Percentiles rank a stretch among this genome's conserved stretches.
These are phyloP conservation scores for Phytopythium litorale DNA, from an alignment of 352 stramenopile genomes.

Conservation along the genomic window DNA sequence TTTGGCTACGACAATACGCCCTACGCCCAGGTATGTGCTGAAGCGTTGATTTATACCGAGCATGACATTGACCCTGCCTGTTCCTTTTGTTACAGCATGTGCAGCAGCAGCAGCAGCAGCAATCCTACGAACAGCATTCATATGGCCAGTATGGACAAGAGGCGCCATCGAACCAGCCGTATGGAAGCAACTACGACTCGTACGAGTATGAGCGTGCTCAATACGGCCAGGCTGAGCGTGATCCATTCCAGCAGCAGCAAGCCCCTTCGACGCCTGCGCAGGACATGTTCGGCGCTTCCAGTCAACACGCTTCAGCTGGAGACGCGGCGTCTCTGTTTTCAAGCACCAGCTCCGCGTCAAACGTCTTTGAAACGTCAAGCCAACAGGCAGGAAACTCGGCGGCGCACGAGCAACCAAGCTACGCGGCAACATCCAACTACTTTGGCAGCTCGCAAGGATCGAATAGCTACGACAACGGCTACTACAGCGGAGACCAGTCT, in stretches of 20 bases:
- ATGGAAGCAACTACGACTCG: constrained; percentile 1
- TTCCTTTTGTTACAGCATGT: neutral
- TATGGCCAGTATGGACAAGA: neutral
- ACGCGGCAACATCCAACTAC: constrained; percentile 5
- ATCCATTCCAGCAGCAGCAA: constrained; percentile 5
- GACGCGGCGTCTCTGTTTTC: constrained; percentile 6
- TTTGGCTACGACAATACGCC: constrained; percentile 26
- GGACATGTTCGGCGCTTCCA: constrained; percentile 3
- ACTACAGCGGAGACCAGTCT: neutral
- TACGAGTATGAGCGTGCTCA: neutral
- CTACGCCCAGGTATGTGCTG: constrained; percentile 31
- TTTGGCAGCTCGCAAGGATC: constrained; percentile 4
- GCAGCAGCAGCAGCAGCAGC: neutral
- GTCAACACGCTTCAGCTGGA: neutral
- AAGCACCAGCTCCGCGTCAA: neutral
- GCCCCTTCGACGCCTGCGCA: neutral
- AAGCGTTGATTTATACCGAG: neutral
- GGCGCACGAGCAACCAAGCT: neutral
- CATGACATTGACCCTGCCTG: neutral
- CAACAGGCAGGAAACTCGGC: neutral
- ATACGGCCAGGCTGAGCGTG: neutral
- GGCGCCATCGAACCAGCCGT: neutral
- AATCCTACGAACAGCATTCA: constrained; percentile 3
- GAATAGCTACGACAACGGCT: neutral
- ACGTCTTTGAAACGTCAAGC: constrained; percentile 3